Evolutionary conservation across 2,329 filamentous ascomycete genomes (phyloP), one percentile per base, ranked within the genome.

Genomic region (Sporothrix brasiliensis): DNA sequence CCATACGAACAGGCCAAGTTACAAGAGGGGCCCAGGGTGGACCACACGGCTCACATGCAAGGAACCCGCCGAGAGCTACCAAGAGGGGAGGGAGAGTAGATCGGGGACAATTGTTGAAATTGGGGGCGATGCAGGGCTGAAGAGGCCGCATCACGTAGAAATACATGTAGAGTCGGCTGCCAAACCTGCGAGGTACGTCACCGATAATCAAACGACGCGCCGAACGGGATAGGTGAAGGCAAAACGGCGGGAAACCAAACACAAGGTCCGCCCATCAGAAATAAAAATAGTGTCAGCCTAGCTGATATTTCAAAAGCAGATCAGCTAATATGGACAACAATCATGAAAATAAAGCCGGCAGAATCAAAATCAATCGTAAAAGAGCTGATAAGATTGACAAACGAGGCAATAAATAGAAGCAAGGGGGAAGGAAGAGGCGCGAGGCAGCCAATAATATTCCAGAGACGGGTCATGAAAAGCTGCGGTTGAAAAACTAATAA

Each of bases 11-110:
- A 24, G 34, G 54, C 54, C 54, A 58, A 41, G n/a, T 60, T 30
- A 14, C 56, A 61, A 19, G 34, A 60, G 56, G 10, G 34, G 4
- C 39, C 39, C 13, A 14, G 19, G 44, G 4, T 61, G 10, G 21
- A 61, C 56, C 39, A 44, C 19, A 44, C 56, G 56, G 56, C 39
- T 63, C 39, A 24, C n/a, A 63, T 47, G 39, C 56, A 63, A 63
- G 58, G 58, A 39, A 63, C 39, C 58, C 58, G 58, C 58, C 39
- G 58, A 27, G 21, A 41, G 41, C 2, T 4, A 60, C 4, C n/a
- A 47, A 21, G 5, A 14, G 10, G 24, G 21, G 7, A 13, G 30
- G 4, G 34, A 60, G 56, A 11, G n/a, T 24, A 44, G 58, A 63
- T 63, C 58, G 27, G 39, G 21, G 39, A 13, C 58, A 24, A 56